Base-by-base conservation (phyloP, 2,329 filamentous ascomycete species). In the Endoconidiophora laricicola region DNA sequence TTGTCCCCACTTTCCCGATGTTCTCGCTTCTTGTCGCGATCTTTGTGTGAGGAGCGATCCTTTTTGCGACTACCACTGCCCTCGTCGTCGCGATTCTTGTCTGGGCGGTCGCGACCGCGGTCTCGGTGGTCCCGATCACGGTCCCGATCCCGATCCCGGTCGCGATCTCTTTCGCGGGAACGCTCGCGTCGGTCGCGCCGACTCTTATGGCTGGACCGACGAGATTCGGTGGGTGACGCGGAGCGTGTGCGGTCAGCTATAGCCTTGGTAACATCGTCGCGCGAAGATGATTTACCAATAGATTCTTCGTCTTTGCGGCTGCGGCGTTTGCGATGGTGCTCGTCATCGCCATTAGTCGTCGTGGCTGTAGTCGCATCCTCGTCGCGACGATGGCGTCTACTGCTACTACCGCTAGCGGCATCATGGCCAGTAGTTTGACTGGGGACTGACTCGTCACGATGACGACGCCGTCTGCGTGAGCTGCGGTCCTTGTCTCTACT, bases 181-280 rank as follows among this genome's bases (percentile, higher is more conserved):
- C 62, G 62, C 51, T 67, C 68, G 52, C 69, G 69, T 40, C 82
- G 76, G 55, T 71, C 72, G 47, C 74, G 78, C 56, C 77, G 78
- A 54, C 77, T 75, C 57, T 79, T 75, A 45, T 71, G 69, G 5
- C 44, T 38, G 5, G 74, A 72, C 49, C 71, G 65, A 55, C 72
- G 76, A 37, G 71, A 70, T 7, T 72, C 70, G 10, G 77, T 74
- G 1, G 73, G 74, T 2, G 83, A 86, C 4, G 71, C 70, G 4
- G 82, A 85, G 52, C 81, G 72, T 0, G 79, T 78, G 46, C 73
- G 72, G 44, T 78, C 72, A 10, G 67, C 65, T 22, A 24, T 24
- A 56, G 69, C 59, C 55, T 68, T 67, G 44, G 69, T 64, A 56
- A 63, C 62, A 14, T 69, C 65, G 55, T 63, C 62, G 6, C 49